Evolutionary conservation across 345 rosid genomes (phyloP), one percentile per base, ranked within the genome.

Genomic region (Ailanthus altissimus): DNA sequence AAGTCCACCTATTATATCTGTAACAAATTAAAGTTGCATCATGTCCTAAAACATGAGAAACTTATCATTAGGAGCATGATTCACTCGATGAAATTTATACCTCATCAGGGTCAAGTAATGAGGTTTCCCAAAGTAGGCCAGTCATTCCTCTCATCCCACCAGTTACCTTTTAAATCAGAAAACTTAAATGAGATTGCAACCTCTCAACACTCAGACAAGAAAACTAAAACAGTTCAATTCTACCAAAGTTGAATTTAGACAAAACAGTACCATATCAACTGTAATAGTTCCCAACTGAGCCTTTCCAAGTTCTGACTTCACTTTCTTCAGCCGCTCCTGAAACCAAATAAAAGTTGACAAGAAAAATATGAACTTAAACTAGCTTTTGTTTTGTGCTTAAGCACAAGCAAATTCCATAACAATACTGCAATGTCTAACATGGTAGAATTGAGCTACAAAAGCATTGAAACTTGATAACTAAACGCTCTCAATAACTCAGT

Each of bases 61-160:
- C 47, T 58, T 11, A 14, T 46, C 23, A 73, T 65, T 45, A 36
- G 46, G 14, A 9, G 23, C 49, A n/a, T 10, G 43, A 49, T 60
- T 28, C 1, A 67, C 73, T 32, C 25, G 10, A 43, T 36, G 54
- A 42, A 49, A 75, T 4, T 68, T 65, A 64, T 81, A 93, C 98
- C 94, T 96, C 99, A 43, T 96, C 98, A 5, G 98, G 90, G 77
- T 96, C 99, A 53, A 96, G 98, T 78, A 96, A 87, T 49, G 99
- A 96, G 75, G 98, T 94, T 85, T 96, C 98, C 99, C 99, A 93
- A 8, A 96, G 90, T 78, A 96, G 78, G 51, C 99, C 97, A 63
- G 96, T 90, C 99, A 96, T 96, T 85, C 98, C 99, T 87, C 99
- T 90, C 99, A 96, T 96, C 70, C 99, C 99, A 62, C 99, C 97